These are phyloP conservation scores for Dimargaris cristalligena DNA, from an alignment of 192 early-diverging fungal species.

Conservation along the genomic window DNA sequence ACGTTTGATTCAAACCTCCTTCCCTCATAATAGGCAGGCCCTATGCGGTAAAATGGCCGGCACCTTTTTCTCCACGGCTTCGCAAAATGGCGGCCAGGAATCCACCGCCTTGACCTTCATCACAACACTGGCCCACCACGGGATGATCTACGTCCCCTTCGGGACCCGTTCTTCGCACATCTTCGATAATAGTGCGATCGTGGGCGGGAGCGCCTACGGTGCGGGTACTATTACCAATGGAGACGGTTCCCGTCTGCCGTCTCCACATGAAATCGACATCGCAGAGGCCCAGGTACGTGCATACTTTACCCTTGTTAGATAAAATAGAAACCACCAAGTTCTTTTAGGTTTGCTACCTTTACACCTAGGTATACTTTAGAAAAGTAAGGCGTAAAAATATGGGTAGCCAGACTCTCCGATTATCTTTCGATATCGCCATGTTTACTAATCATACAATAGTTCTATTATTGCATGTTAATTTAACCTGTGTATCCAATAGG, in stretches of 20 bases:
- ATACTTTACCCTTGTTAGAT: no score
- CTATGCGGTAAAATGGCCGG: constrained; percentile 55
- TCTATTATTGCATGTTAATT: background rate
- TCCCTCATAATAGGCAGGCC: constrained; percentile 18
- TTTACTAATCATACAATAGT: background rate
- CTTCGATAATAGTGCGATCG: constrained; percentile 36
- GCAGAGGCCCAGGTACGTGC: constrained; percentile 30
- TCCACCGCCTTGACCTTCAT: constrained; percentile 46
- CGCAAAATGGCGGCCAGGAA: constrained; percentile 70
- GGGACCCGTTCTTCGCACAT: constrained; percentile 32
- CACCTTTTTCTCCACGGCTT: constrained; percentile 54
- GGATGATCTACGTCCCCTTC: constrained; percentile 61
- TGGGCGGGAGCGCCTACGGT: constrained; percentile 52
- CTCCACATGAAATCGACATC: constrained; percentile 36
- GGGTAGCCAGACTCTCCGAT: background rate
- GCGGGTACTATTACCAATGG: constrained; percentile 43
- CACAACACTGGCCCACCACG: constrained; percentile 57
- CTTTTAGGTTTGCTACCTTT: background rate
- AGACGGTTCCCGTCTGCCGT: constrained; percentile 46
- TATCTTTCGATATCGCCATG: background rate
- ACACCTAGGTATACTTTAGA: no score
- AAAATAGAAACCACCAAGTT: no score
- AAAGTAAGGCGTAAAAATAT: no score
- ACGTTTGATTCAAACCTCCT: background rate
- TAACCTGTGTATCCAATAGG: background rate